Base-by-base conservation (phyloP, 31 red algal genomes). In the Endocladia muricata region DNA sequence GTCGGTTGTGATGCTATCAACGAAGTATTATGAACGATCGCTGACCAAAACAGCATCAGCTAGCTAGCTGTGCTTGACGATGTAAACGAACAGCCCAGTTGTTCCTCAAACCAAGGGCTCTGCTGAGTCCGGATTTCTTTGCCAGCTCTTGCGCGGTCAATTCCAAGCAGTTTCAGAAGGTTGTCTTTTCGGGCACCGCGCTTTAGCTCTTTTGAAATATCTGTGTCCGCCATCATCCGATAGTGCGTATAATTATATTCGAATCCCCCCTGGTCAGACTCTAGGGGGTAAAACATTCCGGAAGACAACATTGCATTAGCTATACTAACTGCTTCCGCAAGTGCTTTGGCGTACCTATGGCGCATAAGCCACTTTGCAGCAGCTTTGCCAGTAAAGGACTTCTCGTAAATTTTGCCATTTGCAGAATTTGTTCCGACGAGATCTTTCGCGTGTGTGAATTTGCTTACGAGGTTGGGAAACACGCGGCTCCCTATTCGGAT, bases 81-180 rank as follows among this genome's bases (percentile, higher is more conserved):
- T 3, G 82, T 68, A 39, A 76, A 85, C 41, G 82, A 85, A 43
- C 67, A 85, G 34, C 61, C 75, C 2, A 85, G 38, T 15, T 73
- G 59, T 37, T 85, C 82, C 21, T 85, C 82, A 54, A 85, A 85
- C 82, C 82, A 85, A 31, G 82, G 82, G 37, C 68, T 85, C 60
- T 85, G 82, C 48, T 68, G 70, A 34, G 55, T 61, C 21, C 47
- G 58, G 13, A 55, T 37, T 40, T 35, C 55, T 33, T 39, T 55
- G 19, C 48, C 82, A 21, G 71, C 54, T 23, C 68, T 85, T 28
- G 61, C 59, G 6, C 82, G 34, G 48, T 85, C 70, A 26, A 85
- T 61, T 1, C 82, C 82, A 15, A 85, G 59, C 31, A 85, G 55
- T 68, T 49, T 85, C 44, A 85, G 70, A 34, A 85, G 31, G 36